A percentile compares a stretch with the other conserved stretches of the same genome.
Evolutionary conservation across 495 filamentous ascomycete genomes (phyloP).

Genomic region (Podospora tetraspora): DNA sequence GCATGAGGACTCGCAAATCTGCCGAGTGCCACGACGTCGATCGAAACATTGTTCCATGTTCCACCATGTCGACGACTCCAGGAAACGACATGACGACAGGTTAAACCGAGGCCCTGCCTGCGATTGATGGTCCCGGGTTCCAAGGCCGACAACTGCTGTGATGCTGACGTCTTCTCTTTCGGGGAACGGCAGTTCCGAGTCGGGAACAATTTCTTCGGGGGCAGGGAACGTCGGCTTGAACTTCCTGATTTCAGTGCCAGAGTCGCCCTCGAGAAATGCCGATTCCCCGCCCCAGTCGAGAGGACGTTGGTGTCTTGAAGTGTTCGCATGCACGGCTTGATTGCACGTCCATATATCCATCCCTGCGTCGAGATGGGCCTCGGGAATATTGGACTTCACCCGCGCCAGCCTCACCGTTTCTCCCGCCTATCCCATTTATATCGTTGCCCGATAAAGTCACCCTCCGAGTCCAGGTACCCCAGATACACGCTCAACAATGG

Average conservation of each 20-base stretch:
- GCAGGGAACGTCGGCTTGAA: background rate
- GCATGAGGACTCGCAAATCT: conserved; percentile 8
- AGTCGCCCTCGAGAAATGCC: background rate
- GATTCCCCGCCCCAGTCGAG: background rate
- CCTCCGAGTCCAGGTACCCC: background rate
- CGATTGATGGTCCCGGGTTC: background rate
- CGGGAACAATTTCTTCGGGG: background rate
- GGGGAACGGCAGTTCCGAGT: background rate
- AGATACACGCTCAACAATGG: background rate
- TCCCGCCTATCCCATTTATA: background rate
- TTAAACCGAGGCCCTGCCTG: background rate
- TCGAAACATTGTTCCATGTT: conserved; percentile 7
- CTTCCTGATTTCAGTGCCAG: background rate
- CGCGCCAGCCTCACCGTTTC: background rate
- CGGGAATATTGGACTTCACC: background rate
- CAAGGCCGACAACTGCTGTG: background rate
- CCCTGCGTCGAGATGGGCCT: background rate
- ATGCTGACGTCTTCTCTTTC: background rate
- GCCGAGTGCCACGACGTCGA: conserved; percentile 10
- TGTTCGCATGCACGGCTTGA: background rate
- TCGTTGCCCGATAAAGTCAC: background rate
- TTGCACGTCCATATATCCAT: background rate
- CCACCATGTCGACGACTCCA: background rate
- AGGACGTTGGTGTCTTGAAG: background rate
- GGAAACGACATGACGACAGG: background rate